Conservation (phyloP, 1,284 basidiomycete species). For the Apiotrichum domesticum region DNA sequence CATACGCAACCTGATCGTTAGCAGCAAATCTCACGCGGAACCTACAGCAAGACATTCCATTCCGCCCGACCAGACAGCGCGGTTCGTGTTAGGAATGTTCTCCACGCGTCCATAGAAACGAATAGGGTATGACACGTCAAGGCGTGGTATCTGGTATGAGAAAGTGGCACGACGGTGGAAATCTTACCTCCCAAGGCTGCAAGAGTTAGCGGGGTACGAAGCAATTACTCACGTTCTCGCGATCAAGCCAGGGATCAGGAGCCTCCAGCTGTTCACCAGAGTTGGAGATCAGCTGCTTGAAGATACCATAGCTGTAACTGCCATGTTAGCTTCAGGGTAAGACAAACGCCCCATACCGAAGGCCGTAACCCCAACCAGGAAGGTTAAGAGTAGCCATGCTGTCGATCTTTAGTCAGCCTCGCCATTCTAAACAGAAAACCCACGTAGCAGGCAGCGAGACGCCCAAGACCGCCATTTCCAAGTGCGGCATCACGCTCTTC, state of each 20-base stretch:
- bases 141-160: conserved; percentile 57
- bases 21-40: background rate
- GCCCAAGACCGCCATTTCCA: conserved; percentile 76
- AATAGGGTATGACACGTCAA: conserved; percentile 64
- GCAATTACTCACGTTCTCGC: conserved; percentile 57
- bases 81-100: conserved; percentile 57
- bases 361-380: conserved; percentile 81
- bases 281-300: conserved; percentile 76
- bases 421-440: background rate
- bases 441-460: conserved; percentile 87
- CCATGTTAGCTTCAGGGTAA: too few species aligned
- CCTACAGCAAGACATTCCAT: conserved; percentile 73
- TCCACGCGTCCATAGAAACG: conserved; percentile 81
- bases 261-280: conserved; percentile 77
- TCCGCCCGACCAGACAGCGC: conserved; percentile 74
- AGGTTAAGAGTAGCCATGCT: conserved; percentile 65
- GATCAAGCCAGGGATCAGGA: conserved; percentile 85
- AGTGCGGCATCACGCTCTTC: conserved; percentile 83
- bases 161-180: too few species aligned
- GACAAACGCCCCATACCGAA: conserved; percentile 47
- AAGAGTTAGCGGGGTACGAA: too few species aligned
- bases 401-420: conserved; percentile 34
- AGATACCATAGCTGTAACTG: conserved; percentile 80
- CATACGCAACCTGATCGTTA: conserved; percentile 60
- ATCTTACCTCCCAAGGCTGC: conserved; percentile 56